Evolutionary conservation across 1,284 basidiomycete species (phyloP), one percentile per base, ranked within the genome.

Genomic region (Ceraceosorus guamensis): DNA sequence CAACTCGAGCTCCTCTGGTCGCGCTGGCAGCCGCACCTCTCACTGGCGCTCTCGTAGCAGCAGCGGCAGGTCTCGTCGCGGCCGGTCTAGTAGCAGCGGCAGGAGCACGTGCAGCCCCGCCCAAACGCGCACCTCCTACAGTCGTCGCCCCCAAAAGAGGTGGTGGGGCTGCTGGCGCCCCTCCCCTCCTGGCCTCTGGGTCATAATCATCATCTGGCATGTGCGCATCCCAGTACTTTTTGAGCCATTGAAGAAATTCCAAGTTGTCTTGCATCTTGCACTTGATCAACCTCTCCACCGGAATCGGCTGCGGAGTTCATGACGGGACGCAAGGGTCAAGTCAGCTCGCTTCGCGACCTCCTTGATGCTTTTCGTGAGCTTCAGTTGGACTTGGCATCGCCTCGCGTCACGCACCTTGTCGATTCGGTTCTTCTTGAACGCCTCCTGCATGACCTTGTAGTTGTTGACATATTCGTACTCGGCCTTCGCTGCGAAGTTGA

Each of bases 201-300:
- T 98, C 91, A 75, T 99, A 99, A 6, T 82, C 82, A 55, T 88
- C 86, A 0, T 92, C 93, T 4, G 85, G 84, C 75, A 85, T 92
- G 80, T 95, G 89, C 47, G 83, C 79, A 73, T 97, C 91, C 93
- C 95, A 98, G 79, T 87, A 96, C 53, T 87, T 87, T 76, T 92
- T 92, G 72, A 91, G 82, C 93, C 93, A 98, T 78, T 99, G 93
- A 56, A 93, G 77, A 79, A 98, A 98, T 77, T 99, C 95, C 67
- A 99, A 86, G 78, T 99, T 99, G 79, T 98, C 95, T 79, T 97
- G 95, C 93, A 98, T 98, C 81, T 97, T 97, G 82, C 93, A 98
- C 79, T 93, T 93, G 48, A 91, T 85, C 53, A 99, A 83, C 69
- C 82, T 86, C 66, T 96, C 92, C 32, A 99, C 87, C 1, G 84